Conservation (phyloP, 2,329 filamentous ascomycete species). For the Xylaria sp. region DNA sequence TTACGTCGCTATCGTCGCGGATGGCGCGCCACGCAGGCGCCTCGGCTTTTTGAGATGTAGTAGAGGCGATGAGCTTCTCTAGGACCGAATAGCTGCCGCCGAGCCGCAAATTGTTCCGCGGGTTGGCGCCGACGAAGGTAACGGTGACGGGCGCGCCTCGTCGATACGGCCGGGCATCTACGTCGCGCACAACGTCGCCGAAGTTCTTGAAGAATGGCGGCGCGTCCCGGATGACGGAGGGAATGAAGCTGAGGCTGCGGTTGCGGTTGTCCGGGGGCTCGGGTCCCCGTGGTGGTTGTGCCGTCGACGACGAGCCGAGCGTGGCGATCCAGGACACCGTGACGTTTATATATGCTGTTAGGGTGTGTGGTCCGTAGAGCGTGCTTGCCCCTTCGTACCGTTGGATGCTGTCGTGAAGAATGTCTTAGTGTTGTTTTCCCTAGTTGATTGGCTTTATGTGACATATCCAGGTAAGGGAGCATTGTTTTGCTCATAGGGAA, state of each 20-base stretch:
- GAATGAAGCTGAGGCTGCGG: conserved; percentile 76
- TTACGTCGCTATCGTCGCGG: conserved; percentile 76
- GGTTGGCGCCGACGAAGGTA: conserved; percentile 84
- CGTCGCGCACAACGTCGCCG: conserved; percentile 67
- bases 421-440: conserved; percentile 27
- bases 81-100: conserved; percentile 79
- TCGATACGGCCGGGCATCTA: conserved; percentile 53
- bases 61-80: conserved; percentile 58
- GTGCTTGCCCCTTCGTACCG: conserved; percentile 92
- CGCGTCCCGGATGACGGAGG: conserved; percentile 75
- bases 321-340: conserved; percentile 73
- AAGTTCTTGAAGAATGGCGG: conserved; percentile 69
- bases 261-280: conserved; percentile 80
- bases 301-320: conserved; percentile 56
- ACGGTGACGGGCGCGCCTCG: conserved; percentile 66
- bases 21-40: conserved; percentile 64
- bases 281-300: conserved; percentile 53
- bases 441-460: background rate
- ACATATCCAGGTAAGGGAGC: background rate
- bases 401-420: conserved; percentile 63
- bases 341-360: conserved; percentile 86
- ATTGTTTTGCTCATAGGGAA: background rate
- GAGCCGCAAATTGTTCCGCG: conserved; percentile 80
- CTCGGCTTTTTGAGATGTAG: background rate
- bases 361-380: conserved; percentile 80